A percentile compares a stretch with the other conserved stretches of the same genome.
These are phyloP conservation scores for Pichia manshurica DNA, from an alignment of 805 yeast species.

Conservation along the genomic window DNA sequence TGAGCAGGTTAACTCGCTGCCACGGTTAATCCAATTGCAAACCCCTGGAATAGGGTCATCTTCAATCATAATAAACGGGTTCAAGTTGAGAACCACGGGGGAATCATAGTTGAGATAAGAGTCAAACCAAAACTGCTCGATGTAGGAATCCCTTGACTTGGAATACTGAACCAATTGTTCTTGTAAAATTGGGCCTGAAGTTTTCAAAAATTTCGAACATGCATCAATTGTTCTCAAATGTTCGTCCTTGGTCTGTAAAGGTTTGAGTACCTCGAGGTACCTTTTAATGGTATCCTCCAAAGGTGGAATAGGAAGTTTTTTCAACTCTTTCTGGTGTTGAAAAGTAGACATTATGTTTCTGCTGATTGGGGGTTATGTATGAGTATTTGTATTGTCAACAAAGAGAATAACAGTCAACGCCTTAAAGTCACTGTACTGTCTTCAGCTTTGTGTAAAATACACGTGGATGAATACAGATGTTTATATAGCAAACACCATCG, in stretches of 20 bases:
- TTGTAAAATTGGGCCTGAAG: constrained; percentile 56
- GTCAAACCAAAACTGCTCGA: constrained; percentile 94
- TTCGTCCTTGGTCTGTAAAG: constrained; percentile 75
- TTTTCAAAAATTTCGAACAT: constrained; percentile 48
- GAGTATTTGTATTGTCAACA: not conserved
- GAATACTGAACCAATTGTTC: constrained; percentile 57
- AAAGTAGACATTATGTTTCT: constrained; percentile 34
- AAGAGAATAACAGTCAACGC: too few species aligned
- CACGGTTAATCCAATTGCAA: constrained; percentile 65
- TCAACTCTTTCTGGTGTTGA: constrained; percentile 51
- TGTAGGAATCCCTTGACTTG: constrained; percentile 65
- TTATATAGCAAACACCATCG: too few species aligned
- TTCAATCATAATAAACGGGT: constrained; percentile 84
- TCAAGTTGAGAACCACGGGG: constrained; percentile 85
- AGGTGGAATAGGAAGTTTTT: constrained; percentile 77
- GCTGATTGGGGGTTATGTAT: not conserved
- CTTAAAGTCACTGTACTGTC: too few species aligned
- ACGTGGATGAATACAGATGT: too few species aligned
- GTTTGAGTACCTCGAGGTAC: constrained; percentile 64
- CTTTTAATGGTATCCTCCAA: constrained; percentile 58
- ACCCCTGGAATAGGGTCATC: constrained; percentile 81
- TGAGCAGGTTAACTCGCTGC: constrained; percentile 72
- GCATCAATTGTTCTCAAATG: constrained; percentile 55
- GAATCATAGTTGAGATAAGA: constrained; percentile 82
- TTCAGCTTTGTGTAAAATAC: too few species aligned